Conservation (phyloP, 495 filamentous ascomycete genomes). For the Penicillium malachiteum region DNA sequence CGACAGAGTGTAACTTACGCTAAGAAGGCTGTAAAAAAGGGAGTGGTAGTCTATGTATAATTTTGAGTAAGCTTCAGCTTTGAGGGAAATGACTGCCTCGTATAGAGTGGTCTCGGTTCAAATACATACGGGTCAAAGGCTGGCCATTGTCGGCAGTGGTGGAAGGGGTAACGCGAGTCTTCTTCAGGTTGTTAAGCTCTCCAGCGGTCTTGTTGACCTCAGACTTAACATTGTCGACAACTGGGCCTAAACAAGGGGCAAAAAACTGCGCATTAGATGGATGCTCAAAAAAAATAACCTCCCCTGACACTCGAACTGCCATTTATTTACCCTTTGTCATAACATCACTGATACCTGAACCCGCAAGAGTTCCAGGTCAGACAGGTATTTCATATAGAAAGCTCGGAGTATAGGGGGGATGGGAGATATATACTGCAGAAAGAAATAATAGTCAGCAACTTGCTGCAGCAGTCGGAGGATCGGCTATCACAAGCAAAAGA, state of each 20-base stretch:
- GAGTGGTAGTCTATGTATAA: conserved; percentile 75
- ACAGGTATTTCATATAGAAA: not conserved
- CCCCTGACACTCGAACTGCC: conserved; percentile 2
- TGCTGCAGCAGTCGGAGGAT: conserved; percentile 10
- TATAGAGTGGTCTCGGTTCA: not conserved
- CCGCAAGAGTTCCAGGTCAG: conserved; percentile 19
- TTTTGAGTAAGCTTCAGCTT: not conserved
- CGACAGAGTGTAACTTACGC: conserved; percentile 45
- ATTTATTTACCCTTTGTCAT: conserved; percentile 32
- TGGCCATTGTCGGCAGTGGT: conserved; percentile 77
- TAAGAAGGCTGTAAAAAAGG: conserved; percentile 86
- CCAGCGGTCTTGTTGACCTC: conserved; percentile 66
- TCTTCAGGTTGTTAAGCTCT: conserved; percentile 76
- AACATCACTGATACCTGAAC: conserved; percentile 27
- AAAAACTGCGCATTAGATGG: not conserved
- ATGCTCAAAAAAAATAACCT: not conserved
- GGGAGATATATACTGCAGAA: conserved; percentile 7
- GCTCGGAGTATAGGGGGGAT: not conserved
- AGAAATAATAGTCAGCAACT: conserved; percentile 16
- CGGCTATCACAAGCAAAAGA: conserved; percentile 8
- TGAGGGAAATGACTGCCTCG: not conserved
- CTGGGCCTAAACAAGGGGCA: conserved; percentile 54
- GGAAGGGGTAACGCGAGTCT: conserved; percentile 64
- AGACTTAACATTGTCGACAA: conserved; percentile 74
- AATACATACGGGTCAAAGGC: conserved; percentile 69